Conservation (phyloP, 2,329 filamentous ascomycete genomes). For the Colletotrichum ledebouriae region DNA sequence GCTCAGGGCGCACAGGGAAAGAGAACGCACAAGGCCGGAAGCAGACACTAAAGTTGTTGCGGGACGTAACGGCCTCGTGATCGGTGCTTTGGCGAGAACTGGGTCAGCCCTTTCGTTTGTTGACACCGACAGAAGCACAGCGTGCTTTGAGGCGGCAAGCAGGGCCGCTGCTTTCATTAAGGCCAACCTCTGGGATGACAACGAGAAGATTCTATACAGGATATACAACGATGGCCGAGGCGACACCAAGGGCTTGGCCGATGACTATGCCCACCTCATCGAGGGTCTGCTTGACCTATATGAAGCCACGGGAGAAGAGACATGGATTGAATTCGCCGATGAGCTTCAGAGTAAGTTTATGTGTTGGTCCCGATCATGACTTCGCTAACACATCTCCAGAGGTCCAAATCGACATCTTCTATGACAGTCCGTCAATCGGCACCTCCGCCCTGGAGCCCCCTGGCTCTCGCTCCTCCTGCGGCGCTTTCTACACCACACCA, state of each 20-base stretch:
- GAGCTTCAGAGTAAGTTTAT: slow-evolving; percentile 75
- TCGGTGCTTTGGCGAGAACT: slow-evolving; percentile 83
- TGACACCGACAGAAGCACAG: slow-evolving; percentile 67
- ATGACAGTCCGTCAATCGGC: slow-evolving; percentile 66
- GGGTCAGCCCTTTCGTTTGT: slow-evolving; percentile 75
- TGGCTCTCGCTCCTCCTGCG: slow-evolving; percentile 57
- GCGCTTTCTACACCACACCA: slow-evolving; percentile 81
- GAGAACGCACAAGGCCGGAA: slow-evolving; percentile 80
- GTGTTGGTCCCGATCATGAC: slow-evolving; percentile 25
- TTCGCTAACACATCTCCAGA: slow-evolving; percentile 57
- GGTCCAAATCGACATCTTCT: slow-evolving; percentile 82
- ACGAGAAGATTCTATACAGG: slow-evolving; percentile 75
- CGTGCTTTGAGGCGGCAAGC: slow-evolving; percentile 75
- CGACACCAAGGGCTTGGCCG: slow-evolving; percentile 83
- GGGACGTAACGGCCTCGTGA: slow-evolving; percentile 89
- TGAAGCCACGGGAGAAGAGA: slow-evolving; percentile 82
- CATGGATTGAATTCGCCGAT: slow-evolving; percentile 84
- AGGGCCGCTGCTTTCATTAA: slow-evolving; percentile 80
- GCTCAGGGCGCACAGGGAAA: slow-evolving; percentile 78
- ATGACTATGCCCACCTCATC: slow-evolving; percentile 94
- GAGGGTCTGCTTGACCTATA: slow-evolving; percentile 87
- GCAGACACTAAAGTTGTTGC: slow-evolving; percentile 91
- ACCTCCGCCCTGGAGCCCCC: slow-evolving; percentile 51
- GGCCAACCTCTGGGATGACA: slow-evolving; percentile 77
- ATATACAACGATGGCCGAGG: slow-evolving; percentile 77